phyloP scores from a whole-genome alignment of 176 grass and related monocot genomes.

The Rhynchospora pubera region DNA sequence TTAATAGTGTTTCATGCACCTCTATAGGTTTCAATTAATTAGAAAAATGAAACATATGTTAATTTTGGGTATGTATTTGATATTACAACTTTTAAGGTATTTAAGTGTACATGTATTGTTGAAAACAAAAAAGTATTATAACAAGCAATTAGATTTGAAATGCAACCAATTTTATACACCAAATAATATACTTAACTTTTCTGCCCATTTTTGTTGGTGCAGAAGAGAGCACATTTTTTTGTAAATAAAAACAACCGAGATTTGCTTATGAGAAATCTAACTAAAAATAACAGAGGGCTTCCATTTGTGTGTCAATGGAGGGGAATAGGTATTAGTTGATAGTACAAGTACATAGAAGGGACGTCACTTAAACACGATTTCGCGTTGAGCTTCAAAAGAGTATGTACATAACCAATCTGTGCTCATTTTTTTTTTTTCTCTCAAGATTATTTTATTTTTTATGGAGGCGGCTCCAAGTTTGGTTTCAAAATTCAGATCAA shows the following conservation, averaged over 20 bases:
- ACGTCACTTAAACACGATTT: constrained; percentile 18
- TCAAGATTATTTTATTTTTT: neutral
- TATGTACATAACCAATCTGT: neutral
- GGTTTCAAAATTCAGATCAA: neutral
- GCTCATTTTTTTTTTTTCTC: neutral
- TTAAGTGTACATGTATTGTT: neutral
- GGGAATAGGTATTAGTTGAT: neutral
- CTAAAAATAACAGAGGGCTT: neutral
- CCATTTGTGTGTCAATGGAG: neutral
- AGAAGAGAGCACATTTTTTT: neutral
- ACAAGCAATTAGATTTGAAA: neutral
- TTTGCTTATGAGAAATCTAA: neutral
- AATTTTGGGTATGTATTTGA: neutral
- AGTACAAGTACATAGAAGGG: neutral
- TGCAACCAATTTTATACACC: neutral
- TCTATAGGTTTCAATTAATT: neutral
- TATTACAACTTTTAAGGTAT: neutral
- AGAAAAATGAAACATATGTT: neutral
- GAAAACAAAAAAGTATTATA: neutral
- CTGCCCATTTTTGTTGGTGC: neutral
- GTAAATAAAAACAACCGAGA: neutral
- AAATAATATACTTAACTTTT: neutral
- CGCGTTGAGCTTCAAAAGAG: constrained; percentile 3
- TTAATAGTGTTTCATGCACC: neutral
- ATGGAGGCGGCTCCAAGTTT: neutral